These are phyloP conservation scores for Panellus pusillus DNA, from an alignment of 768 basidiomycete species.

Conservation along the genomic window DNA sequence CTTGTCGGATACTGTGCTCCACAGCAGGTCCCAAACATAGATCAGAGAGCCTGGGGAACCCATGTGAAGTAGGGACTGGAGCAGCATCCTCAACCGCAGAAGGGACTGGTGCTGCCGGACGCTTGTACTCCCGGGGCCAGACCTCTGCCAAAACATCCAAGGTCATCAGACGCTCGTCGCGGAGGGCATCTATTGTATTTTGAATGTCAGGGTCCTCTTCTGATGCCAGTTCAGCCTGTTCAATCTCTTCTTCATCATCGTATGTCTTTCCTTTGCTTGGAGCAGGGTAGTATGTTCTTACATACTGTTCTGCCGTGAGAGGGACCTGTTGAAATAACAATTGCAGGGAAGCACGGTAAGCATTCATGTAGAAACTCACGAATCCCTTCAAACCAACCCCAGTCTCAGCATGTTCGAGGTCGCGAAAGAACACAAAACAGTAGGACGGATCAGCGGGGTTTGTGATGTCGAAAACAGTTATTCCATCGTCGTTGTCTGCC, in stretches of 20 bases:
- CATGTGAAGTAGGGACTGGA: neutral
- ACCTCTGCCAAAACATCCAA: constrained; percentile 25
- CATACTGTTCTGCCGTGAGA: constrained; percentile 22
- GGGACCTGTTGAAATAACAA: constrained; percentile 2
- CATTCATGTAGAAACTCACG: neutral
- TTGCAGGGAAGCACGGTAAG: neutral
- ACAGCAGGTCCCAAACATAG: constrained; percentile 29
- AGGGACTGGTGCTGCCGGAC: neutral
- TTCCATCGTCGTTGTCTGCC: constrained; percentile 33
- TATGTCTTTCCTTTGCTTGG: neutral
- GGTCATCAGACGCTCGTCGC: constrained; percentile 19
- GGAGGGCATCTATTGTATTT: constrained; percentile 16
- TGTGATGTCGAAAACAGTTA: constrained; percentile 31
- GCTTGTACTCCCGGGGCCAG: constrained; percentile 26
- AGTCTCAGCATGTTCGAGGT: neutral
- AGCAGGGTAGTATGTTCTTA: constrained; percentile 19
- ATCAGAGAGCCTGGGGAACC: constrained; percentile 29
- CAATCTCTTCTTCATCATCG: neutral
- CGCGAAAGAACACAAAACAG: constrained; percentile 21
- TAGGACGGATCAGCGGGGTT: constrained; percentile 25
- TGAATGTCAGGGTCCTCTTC: constrained; percentile 22
- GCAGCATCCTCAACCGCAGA: neutral
- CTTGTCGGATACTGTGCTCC: constrained; percentile 23
- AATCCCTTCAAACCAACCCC: neutral
- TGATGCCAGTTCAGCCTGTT: neutral